Percentiles rank a stretch among this genome's conserved stretches.
These are phyloP conservation scores for Kernera saxatilis DNA, from an alignment of 345 rosid species.

Conservation along the genomic window DNA sequence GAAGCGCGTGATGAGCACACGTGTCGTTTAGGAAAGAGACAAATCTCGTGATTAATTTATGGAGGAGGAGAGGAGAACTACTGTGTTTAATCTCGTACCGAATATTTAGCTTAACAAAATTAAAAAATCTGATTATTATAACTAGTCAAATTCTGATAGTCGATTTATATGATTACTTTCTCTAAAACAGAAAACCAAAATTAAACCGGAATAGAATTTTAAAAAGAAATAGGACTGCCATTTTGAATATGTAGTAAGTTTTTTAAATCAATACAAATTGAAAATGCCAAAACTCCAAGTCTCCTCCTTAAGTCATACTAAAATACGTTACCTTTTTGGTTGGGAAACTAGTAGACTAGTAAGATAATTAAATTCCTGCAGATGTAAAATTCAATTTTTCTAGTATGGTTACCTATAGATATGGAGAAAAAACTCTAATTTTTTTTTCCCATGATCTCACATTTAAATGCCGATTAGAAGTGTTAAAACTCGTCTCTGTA, in stretches of 20 bases:
- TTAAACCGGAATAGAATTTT: neutral
- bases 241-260: neutral
- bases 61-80: neutral
- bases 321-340: neutral
- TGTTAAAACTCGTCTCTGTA: too few species aligned
- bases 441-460: too few species aligned
- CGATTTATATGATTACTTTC: neutral
- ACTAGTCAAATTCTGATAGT: neutral
- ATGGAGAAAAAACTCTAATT: too few species aligned
- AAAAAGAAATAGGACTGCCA: neutral
- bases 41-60: neutral
- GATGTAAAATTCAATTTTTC: neutral
- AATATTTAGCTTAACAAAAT: neutral
- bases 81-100: neutral
- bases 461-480: neutral
- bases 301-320: neutral
- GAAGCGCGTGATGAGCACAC: conserved; percentile 14
- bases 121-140: neutral
- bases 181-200: neutral
- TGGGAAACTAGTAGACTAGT: neutral
- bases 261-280: neutral
- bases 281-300: neutral
- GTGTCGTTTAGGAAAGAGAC: neutral
- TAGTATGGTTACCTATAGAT: too few species aligned
- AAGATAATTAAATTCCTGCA: neutral